Percentiles rank a stretch among this genome's conserved stretches.
Evolutionary conservation across 75 land plant species (phyloP).

Genomic region (Selaginella moellendorffii): DNA sequence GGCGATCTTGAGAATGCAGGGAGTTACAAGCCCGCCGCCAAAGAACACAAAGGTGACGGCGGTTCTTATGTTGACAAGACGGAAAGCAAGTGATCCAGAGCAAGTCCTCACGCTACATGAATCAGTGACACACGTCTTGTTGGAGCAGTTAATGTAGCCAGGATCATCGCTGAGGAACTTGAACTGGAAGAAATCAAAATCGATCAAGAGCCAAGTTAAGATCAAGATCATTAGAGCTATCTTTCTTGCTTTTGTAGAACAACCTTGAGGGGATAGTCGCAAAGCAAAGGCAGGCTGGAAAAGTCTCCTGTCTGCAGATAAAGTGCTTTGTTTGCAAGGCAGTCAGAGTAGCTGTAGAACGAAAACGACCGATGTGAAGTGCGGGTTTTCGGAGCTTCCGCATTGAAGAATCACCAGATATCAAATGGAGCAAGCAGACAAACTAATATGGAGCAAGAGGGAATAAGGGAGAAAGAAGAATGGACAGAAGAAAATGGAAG

Average conservation of each 20-base stretch:
- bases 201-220: not conserved
- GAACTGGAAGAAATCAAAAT: constrained; percentile 35
- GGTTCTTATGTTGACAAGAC: constrained; percentile 67
- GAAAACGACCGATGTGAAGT: not conserved
- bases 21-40: constrained; percentile 43
- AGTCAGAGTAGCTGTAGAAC: constrained; percentile 29
- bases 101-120: constrained; percentile 43
- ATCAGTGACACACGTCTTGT: no score
- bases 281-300: constrained; percentile 39
- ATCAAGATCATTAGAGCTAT: not conserved
- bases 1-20: constrained; percentile 46
- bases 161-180: constrained; percentile 50
- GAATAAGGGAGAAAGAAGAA: no score
- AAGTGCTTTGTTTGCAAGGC: constrained; percentile 16
- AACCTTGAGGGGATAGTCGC: constrained; percentile 91
- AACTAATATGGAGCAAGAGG: no score
- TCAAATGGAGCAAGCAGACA: not conserved
- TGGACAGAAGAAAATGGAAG: no score
- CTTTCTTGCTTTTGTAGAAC: no score
- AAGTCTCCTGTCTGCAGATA: constrained; percentile 59
- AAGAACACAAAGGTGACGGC: constrained; percentile 63
- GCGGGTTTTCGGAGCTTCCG: not conserved
- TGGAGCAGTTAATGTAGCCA: constrained; percentile 39
- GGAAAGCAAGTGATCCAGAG: constrained; percentile 46
- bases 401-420: not conserved